Evolutionary conservation across 2,329 filamentous ascomycete genomes (phyloP).

Genomic region (Diplodia scrobiculata): DNA sequence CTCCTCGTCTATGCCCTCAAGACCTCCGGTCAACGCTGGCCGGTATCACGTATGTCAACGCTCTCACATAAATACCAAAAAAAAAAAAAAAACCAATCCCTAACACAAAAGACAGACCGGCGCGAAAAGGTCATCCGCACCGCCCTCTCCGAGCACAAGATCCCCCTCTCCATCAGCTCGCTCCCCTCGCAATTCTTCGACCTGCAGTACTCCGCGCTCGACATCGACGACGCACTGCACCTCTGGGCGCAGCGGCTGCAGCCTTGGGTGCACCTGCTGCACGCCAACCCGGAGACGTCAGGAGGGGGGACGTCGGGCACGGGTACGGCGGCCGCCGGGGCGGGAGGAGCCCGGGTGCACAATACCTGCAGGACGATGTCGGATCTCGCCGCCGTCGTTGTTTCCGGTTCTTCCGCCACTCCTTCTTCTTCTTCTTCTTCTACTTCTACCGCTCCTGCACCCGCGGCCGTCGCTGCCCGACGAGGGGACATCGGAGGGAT

Average conservation of each 20-base stretch:
- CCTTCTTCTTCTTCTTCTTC: not conserved
- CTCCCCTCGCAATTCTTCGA: slow-evolving; percentile 38
- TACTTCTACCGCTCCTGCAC: not conserved
- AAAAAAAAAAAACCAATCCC: not conserved
- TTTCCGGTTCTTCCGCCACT: not conserved
- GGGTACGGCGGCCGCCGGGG: not conserved
- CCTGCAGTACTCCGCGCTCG: slow-evolving; percentile 36
- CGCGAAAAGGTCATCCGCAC: slow-evolving; percentile 37
- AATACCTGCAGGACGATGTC: not conserved
- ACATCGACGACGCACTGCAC: slow-evolving; percentile 36
- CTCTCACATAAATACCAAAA: not conserved
- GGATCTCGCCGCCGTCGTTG: too few species aligned
- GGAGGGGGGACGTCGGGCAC: too few species aligned
- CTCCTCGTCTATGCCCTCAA: slow-evolving; percentile 36
- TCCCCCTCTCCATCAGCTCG: slow-evolving; percentile 33
- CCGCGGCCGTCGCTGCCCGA: not conserved
- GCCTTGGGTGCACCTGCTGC: slow-evolving; percentile 17
- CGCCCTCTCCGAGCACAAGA: slow-evolving; percentile 36
- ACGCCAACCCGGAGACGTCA: not conserved
- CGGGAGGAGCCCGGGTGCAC: not conserved
- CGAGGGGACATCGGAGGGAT: not conserved
- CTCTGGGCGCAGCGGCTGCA: slow-evolving; percentile 34
- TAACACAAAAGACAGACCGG: slow-evolving; percentile 29
- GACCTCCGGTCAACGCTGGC: slow-evolving; percentile 36
- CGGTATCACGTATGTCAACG: slow-evolving; percentile 16